Conservation (phyloP, 1,284 basidiomycete genomes). For the Trichosporon asahii region DNA sequence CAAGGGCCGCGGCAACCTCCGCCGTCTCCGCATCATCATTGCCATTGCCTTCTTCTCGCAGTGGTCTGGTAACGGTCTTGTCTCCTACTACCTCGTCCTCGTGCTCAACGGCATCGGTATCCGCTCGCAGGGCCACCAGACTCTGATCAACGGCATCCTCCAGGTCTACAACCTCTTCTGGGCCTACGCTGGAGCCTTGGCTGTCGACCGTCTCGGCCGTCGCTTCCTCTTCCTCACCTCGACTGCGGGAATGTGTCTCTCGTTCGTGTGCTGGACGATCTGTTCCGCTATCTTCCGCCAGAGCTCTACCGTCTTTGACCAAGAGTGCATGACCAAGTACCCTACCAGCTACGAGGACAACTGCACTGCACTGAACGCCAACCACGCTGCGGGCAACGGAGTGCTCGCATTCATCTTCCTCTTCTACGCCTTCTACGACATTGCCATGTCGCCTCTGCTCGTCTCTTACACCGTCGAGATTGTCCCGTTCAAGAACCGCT, state of each 20-base stretch:
- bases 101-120: slow-evolving; percentile 70
- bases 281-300: slow-evolving; percentile 60
- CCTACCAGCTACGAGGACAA: slow-evolving; percentile 64
- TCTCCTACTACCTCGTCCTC: slow-evolving; percentile 62
- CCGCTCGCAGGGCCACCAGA: slow-evolving; percentile 59
- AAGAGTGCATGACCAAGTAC: slow-evolving; percentile 18
- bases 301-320: slow-evolving; percentile 27
- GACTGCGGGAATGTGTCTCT: slow-evolving; percentile 53
- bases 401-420: slow-evolving; percentile 27
- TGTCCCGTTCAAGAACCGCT: slow-evolving; percentile 56
- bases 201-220: slow-evolving; percentile 46
- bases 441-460: slow-evolving; percentile 49
- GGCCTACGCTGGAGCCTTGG: slow-evolving; percentile 32
- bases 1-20: slow-evolving; percentile 24
- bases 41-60: slow-evolving; percentile 43
- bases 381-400: slow-evolving; percentile 19
- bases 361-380: slow-evolving; percentile 20
- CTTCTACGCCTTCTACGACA: slow-evolving; percentile 50
- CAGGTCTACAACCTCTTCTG: slow-evolving; percentile 26
- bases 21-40: slow-evolving; percentile 39
- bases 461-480: slow-evolving; percentile 27
- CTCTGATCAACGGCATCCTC: slow-evolving; percentile 59
- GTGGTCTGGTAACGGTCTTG: slow-evolving; percentile 35
- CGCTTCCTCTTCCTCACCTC: slow-evolving; percentile 29
- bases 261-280: slow-evolving; percentile 63